These are phyloP conservation scores for Castanea sativa DNA, from an alignment of 306 rosid species.

Conservation along the genomic window DNA sequence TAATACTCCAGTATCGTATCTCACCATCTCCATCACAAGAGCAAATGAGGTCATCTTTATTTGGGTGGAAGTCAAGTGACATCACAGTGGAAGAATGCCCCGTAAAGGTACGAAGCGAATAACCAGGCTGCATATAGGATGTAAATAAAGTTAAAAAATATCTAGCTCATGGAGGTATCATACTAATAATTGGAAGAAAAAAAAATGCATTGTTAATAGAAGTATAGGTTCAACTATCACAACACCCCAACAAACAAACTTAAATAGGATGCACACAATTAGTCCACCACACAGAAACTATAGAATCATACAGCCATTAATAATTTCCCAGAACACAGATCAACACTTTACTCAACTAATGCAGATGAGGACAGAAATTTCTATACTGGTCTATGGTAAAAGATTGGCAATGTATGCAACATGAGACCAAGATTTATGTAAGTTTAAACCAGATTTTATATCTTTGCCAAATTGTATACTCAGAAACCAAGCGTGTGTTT, in stretches of 20 bases:
- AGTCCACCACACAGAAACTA: background rate
- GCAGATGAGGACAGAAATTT: background rate
- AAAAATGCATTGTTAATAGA: background rate
- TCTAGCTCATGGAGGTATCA: background rate
- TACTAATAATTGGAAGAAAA: background rate
- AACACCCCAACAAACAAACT: slow-evolving; percentile 16
- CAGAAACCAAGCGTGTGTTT: too few species aligned
- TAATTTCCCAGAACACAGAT: slow-evolving; percentile 1
- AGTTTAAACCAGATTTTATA: background rate
- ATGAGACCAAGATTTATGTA: background rate
- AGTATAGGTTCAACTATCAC: slow-evolving; percentile 15
- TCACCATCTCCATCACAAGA: slow-evolving; percentile 95
- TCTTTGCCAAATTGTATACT: too few species aligned
- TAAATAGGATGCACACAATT: slow-evolving; percentile 2
- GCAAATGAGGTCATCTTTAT: slow-evolving; percentile 83
- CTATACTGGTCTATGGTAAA: background rate
- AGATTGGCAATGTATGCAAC: background rate
- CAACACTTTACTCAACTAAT: background rate
- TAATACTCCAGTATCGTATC: slow-evolving; percentile 94
- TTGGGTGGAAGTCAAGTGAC: slow-evolving; percentile 98
- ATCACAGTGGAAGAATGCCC: slow-evolving; percentile 79
- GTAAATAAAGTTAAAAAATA: background rate
- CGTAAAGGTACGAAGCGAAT: slow-evolving; percentile 79
- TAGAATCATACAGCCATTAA: background rate
- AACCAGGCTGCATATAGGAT: slow-evolving; percentile 66